phyloP scores from a whole-genome alignment of 2,329 filamentous ascomycete species.

The Albophoma yamanashiensis region DNA sequence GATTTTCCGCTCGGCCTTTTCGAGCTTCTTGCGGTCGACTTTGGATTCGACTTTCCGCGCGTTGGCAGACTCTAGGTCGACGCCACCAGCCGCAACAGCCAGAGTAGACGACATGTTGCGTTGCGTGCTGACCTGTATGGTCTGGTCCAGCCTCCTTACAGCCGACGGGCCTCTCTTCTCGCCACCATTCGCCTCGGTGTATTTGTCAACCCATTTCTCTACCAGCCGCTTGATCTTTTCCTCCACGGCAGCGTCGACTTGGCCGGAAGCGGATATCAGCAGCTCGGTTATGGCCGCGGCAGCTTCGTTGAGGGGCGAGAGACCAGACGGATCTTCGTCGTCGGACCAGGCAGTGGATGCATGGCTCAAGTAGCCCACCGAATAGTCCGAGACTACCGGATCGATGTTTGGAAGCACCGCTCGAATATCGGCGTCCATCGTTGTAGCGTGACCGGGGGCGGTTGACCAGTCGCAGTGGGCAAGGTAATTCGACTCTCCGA shows the following conservation, averaged over 20 bases:
- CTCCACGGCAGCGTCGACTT: constrained; percentile 61
- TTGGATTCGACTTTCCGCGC: constrained; percentile 91
- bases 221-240: constrained; percentile 74
- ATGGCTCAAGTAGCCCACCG: constrained; percentile 87
- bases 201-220: constrained; percentile 76
- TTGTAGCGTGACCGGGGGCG: constrained; percentile 4
- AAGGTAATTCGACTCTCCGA: too few relatives aligned
- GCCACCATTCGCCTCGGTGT: constrained; percentile 63
- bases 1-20: constrained; percentile 97
- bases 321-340: constrained; percentile 53
- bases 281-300: constrained; percentile 77
- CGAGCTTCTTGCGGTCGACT: constrained; percentile 96
- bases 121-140: constrained; percentile 87
- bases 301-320: constrained; percentile 74
- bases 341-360: constrained; percentile 80
- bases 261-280: constrained; percentile 84
- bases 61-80: constrained; percentile 92
- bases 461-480: neutral
- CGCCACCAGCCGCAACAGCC: constrained; percentile 69
- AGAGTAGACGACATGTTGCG: constrained; percentile 94
- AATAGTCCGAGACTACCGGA: constrained; percentile 82
- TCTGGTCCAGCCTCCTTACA: constrained; percentile 81
- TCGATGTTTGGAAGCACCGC: constrained; percentile 78
- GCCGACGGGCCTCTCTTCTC: constrained; percentile 63
- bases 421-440: constrained; percentile 83